These are phyloP conservation scores for Laguncularia racemosa DNA, from an alignment of 345 rosid species.

Conservation along the genomic window DNA sequence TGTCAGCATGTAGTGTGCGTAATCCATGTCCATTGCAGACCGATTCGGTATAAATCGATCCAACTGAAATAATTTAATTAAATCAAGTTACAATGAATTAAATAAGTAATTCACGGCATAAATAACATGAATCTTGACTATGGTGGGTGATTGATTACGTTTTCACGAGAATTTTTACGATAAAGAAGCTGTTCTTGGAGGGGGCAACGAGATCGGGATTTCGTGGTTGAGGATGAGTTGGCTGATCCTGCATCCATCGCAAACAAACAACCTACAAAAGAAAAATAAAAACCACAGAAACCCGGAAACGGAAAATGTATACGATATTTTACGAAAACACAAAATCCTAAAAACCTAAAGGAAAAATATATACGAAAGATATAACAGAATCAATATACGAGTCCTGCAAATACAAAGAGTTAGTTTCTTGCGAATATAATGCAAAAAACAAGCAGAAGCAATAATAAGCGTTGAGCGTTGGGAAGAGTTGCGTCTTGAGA, in stretches of 20 bases:
- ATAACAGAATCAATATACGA: too few species aligned
- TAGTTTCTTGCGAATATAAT: too few species aligned
- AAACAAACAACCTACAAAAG: slow-evolving; percentile 1
- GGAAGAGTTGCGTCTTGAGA: too few species aligned
- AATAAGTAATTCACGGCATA: background rate
- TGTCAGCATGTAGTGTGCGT: slow-evolving; percentile 38
- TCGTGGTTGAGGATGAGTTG: slow-evolving; percentile 11
- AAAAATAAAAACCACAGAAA: background rate
- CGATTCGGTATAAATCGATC: slow-evolving; percentile 49
- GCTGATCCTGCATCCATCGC: slow-evolving; percentile 26
- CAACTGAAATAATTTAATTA: slow-evolving; percentile 18
- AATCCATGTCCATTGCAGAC: slow-evolving; percentile 46
- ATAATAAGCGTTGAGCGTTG: too few species aligned
- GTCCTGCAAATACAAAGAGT: too few species aligned
- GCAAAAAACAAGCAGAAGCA: too few species aligned
- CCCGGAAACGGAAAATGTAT: background rate
- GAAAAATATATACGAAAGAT: too few species aligned
- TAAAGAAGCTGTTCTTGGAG: slow-evolving; percentile 24
- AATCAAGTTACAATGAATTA: too few species aligned
- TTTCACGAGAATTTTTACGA: slow-evolving; percentile 17
- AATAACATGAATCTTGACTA: too few species aligned
- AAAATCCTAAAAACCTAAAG: too few species aligned
- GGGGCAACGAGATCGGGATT: slow-evolving; percentile 20
- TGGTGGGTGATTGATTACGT: slow-evolving; percentile 10
- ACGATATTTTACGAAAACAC: too few species aligned